Evolutionary conservation across 345 rosid species (phyloP).

Genomic region (Hibiscus mutabilis): DNA sequence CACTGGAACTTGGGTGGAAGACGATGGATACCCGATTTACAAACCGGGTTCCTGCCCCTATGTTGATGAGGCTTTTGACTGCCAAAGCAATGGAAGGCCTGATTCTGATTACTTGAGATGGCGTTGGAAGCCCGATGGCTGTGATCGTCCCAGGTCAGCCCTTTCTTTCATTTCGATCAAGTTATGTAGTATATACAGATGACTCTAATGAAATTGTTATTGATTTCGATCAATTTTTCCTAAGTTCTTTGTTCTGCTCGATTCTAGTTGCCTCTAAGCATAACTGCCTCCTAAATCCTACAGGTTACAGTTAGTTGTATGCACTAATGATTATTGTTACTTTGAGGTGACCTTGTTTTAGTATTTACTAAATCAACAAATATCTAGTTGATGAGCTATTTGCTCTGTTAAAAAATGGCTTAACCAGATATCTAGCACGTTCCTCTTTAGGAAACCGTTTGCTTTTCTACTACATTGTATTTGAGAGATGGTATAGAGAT

Average conservation of each 20-base stretch:
- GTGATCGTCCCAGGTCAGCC: slow-evolving; percentile 82
- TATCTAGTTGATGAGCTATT: neutral
- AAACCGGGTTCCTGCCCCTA: slow-evolving; percentile 79
- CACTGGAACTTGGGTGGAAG: slow-evolving; percentile 69
- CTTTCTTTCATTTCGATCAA: neutral
- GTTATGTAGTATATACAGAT: too few relatives aligned
- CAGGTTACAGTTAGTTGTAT: neutral
- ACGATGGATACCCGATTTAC: slow-evolving; percentile 61
- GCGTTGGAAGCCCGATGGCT: slow-evolving; percentile 92
- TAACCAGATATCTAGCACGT: neutral
- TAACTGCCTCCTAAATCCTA: neutral
- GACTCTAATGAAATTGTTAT: too few relatives aligned
- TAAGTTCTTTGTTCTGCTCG: neutral
- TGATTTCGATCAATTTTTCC: too few relatives aligned
- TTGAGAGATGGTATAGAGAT: neutral
- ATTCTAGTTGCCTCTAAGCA: neutral
- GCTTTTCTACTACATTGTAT: neutral
- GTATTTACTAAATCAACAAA: neutral
- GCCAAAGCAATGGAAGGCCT: slow-evolving; percentile 68
- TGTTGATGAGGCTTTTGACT: slow-evolving; percentile 85
- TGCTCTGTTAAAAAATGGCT: neutral
- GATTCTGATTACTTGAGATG: slow-evolving; percentile 68
- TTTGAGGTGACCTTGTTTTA: neutral
- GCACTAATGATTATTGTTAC: neutral
- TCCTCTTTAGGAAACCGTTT: neutral